These are phyloP conservation scores for Mentha longifolia DNA, from an alignment of 257 asterid genomes.

Conservation along the genomic window DNA sequence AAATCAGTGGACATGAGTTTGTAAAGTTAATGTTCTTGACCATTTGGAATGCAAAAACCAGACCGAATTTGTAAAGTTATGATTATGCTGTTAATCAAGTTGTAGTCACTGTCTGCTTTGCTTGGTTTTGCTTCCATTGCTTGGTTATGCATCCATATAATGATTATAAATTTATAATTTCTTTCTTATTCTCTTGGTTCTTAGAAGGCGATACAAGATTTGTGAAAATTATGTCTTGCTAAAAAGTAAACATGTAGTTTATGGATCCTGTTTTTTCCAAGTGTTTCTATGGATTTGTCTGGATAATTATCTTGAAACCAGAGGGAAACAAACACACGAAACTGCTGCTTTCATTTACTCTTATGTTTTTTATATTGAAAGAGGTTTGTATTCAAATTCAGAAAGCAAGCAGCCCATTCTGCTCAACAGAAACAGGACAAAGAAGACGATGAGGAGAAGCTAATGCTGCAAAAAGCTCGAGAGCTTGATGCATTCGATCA, in stretches of 20 bases:
- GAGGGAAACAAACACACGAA: neutral
- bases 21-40: neutral
- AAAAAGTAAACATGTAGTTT: neutral
- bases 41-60: neutral
- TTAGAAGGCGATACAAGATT: neutral
- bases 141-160: slow-evolving; percentile 1
- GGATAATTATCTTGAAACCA: neutral
- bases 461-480: slow-evolving; percentile 58
- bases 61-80: too few relatives aligned
- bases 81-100: neutral
- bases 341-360: neutral
- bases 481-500: slow-evolving; percentile 90
- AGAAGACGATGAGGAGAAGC: slow-evolving; percentile 74
- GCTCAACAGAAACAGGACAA: slow-evolving; percentile 72
- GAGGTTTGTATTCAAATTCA: slow-evolving; percentile 40
- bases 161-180: neutral
- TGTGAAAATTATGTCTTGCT: neutral
- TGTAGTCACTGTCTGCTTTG: neutral
- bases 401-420: slow-evolving; percentile 64
- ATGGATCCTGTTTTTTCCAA: neutral
- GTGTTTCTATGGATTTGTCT: neutral
- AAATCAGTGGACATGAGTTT: neutral
- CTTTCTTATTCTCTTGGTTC: neutral
- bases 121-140: neutral
- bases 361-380: slow-evolving; percentile 6